These are phyloP conservation scores for Sporothrix brunneoviolacea DNA, from an alignment of 2,329 filamentous ascomycete genomes.

Conservation along the genomic window DNA sequence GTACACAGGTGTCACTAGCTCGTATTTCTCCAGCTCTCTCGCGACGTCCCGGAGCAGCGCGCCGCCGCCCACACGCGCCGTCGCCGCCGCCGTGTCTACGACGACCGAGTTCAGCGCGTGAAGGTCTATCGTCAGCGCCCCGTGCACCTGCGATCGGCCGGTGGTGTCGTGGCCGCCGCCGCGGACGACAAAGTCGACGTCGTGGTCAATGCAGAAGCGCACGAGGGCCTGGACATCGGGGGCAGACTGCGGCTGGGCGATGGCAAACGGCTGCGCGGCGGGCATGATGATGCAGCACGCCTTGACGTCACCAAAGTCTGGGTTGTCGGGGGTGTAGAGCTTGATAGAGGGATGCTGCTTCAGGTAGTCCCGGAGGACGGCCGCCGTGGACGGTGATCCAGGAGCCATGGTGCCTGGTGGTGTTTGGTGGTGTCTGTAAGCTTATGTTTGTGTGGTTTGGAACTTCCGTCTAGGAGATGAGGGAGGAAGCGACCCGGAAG, in stretches of 20 bases:
- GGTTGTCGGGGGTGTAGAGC: background rate
- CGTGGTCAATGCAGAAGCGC: background rate
- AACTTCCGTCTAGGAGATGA: no score
- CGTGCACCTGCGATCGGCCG: background rate
- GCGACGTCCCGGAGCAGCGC: background rate
- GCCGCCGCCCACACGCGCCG: background rate
- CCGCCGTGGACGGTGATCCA: background rate
- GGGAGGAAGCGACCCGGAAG: no score
- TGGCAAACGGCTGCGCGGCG: background rate
- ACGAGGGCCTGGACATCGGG: background rate
- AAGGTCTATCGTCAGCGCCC: background rate
- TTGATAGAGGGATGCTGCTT: background rate
- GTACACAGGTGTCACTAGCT: constrained; percentile 18
- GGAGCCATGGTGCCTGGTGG: constrained; percentile 2
- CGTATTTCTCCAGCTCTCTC: constrained; percentile 11
- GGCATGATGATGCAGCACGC: background rate
- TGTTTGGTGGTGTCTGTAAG: no score
- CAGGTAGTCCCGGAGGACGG: background rate
- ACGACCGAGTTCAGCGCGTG: background rate
- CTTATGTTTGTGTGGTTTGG: no score
- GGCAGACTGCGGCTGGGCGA: background rate
- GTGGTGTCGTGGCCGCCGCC: background rate
- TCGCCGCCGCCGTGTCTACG: background rate
- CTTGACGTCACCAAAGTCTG: background rate
- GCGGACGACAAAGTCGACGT: constrained; percentile 3